phyloP scores from a whole-genome alignment of 1,284 basidiomycete genomes.

The Cryptococcus hybrid region DNA sequence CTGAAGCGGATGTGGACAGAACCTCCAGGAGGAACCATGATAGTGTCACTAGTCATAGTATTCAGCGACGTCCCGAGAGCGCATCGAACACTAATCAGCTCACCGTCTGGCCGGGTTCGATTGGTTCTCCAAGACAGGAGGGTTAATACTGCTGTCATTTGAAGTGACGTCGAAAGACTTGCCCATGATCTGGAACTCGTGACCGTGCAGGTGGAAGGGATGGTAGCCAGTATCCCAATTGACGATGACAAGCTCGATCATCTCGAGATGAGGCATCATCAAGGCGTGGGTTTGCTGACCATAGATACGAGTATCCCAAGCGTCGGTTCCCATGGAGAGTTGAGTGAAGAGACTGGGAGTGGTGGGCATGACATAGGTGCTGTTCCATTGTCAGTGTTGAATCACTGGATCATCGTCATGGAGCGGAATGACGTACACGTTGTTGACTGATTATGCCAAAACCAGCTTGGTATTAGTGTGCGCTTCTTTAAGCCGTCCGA shows the following conservation, averaged over 20 bases:
- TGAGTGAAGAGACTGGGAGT: constrained; percentile 72
- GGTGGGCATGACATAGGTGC: constrained; percentile 49
- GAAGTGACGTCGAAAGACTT: constrained; percentile 73
- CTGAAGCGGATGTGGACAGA: constrained; percentile 51
- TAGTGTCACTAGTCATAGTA: constrained; percentile 62
- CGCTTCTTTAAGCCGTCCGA: too few relatives aligned
- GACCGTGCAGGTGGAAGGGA: constrained; percentile 56
- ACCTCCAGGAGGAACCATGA: constrained; percentile 52
- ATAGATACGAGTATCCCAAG: constrained; percentile 66
- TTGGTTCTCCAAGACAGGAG: constrained; percentile 67
- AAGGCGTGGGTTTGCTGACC: constrained; percentile 69
- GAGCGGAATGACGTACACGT: constrained; percentile 30
- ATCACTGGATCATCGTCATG: too few relatives aligned
- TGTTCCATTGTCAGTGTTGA: constrained; percentile 23
- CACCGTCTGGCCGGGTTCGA: constrained; percentile 59
- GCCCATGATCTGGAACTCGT: constrained; percentile 74
- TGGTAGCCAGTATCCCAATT: constrained; percentile 64
- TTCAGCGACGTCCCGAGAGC: too few relatives aligned
- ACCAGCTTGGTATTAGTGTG: too few relatives aligned
- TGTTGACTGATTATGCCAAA: too few relatives aligned
- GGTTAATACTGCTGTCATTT: constrained; percentile 73
- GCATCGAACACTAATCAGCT: too few relatives aligned
- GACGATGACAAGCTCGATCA: constrained; percentile 75
- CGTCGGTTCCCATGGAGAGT: constrained; percentile 70
- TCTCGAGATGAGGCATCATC: constrained; percentile 69